Conservation (phyloP, 768 basidiomycete genomes). For the Pleurotus ostreatus region DNA sequence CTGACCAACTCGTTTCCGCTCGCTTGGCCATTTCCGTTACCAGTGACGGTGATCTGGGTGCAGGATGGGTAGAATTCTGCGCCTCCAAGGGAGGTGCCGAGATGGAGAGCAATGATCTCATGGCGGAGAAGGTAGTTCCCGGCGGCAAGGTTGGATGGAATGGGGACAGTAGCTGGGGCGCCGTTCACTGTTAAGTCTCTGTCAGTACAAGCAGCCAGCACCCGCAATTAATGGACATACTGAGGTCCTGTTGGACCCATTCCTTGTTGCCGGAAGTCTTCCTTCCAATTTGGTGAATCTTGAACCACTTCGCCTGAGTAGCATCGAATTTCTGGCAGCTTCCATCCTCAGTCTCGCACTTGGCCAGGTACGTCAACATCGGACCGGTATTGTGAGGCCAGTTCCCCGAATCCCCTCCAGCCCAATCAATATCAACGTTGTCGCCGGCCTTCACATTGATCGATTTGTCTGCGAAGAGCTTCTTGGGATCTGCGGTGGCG, state of each 20-base stretch:
- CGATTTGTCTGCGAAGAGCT: slow-evolving; percentile 42
- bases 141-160: slow-evolving; percentile 51
- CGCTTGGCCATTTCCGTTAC: slow-evolving; percentile 48
- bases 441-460: slow-evolving; percentile 60
- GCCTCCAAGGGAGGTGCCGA: slow-evolving; percentile 48
- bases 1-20: slow-evolving; percentile 46
- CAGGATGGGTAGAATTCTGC: slow-evolving; percentile 83
- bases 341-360: slow-evolving; percentile 40
- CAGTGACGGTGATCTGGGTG: slow-evolving; percentile 51
- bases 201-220: no score
- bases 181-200: slow-evolving; percentile 31
- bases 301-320: slow-evolving; percentile 66
- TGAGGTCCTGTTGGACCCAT: slow-evolving; percentile 54
- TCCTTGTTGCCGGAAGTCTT: slow-evolving; percentile 26
- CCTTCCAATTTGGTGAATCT: slow-evolving; percentile 51
- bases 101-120: slow-evolving; percentile 77
- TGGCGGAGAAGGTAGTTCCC: slow-evolving; percentile 77
- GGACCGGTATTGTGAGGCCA: slow-evolving; percentile 64
- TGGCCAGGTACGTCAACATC: slow-evolving; percentile 70
- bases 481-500: slow-evolving; percentile 29
- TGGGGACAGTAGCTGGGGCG: slow-evolving; percentile 30
- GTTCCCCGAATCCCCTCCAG: slow-evolving; percentile 24
- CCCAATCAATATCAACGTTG: slow-evolving; percentile 51
- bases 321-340: slow-evolving; percentile 60
- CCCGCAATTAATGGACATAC: no score